Evolutionary conservation across 2,329 filamentous ascomycete species (phyloP).

Genomic region (Cladosporium sp.): DNA sequence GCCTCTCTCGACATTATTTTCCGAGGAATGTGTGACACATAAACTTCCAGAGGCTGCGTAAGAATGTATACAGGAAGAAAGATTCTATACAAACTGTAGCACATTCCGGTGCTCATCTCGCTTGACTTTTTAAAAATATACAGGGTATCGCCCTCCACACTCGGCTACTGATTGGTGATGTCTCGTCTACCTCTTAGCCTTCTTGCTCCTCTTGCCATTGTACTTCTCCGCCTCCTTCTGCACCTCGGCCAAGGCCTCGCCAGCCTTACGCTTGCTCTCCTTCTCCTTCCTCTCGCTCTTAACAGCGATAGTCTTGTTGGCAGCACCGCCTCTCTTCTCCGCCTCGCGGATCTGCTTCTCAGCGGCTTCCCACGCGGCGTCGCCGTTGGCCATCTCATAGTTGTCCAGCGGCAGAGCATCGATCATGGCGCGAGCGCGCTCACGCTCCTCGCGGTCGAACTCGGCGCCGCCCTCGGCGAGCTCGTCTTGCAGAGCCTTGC

Average conservation of each 20-base stretch:
- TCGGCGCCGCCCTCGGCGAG: conserved; percentile 80
- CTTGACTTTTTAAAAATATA: neutral
- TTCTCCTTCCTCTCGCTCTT: conserved; percentile 33
- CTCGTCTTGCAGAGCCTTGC: conserved; percentile 71
- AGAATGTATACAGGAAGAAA: too few relatives aligned
- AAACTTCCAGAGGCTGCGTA: too few relatives aligned
- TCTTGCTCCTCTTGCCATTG: conserved; percentile 32
- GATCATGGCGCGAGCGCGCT: conserved; percentile 84
- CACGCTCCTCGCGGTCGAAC: conserved; percentile 63
- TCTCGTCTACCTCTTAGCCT: conserved; percentile 26
- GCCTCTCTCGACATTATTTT: neutral
- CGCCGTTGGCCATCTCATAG: conserved; percentile 60
- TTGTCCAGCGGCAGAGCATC: conserved; percentile 86
- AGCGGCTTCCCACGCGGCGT: conserved; percentile 57
- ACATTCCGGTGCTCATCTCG: too few relatives aligned
- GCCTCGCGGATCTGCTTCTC: conserved; percentile 69
- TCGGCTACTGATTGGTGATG: neutral
- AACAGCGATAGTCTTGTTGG: conserved; percentile 72
- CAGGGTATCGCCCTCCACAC: neutral
- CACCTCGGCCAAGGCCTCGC: conserved; percentile 38
- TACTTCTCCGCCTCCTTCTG: conserved; percentile 37
- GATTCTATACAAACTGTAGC: too few relatives aligned
- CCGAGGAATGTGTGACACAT: too few relatives aligned
- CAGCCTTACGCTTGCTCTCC: conserved; percentile 37
- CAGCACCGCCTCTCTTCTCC: conserved; percentile 44